Evolutionary conservation across 228 moss, liverwort and hornwort species (phyloP), one percentile per base, ranked within the genome.

Genomic region (Sphagnum magellanicum): DNA sequence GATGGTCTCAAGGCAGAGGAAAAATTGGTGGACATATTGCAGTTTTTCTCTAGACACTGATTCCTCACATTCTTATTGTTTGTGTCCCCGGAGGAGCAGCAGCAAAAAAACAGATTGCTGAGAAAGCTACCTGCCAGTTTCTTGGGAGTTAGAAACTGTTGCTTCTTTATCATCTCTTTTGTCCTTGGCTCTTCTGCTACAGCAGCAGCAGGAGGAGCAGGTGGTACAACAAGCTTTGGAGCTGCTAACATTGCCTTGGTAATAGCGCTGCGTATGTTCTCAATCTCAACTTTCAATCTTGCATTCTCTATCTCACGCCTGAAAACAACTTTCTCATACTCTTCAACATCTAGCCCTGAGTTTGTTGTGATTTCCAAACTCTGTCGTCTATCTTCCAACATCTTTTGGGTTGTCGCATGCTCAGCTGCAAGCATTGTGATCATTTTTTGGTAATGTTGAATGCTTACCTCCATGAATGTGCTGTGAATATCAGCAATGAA

Each of bases 401-500:
- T 67, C 65, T 49, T 70, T 64, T 83, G 77, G 49, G 70, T 77
- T 17, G 48, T 70, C 12, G 48, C 70, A 48, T 52, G 61, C 7
- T 70, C 53, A 57, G 70, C 65, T 65, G 70, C 74, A 60, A 73
- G 65, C 49, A 66, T 63, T 52, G 60, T 11, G 17, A 72, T 72
- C 66, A 68, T 77, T 32, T 61, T 49, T 14, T 83, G 74, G 50
- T 70, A 71, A 50, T 75, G 72, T 16, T 15, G 15, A 58, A 70
- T 62, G 61, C 72, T 80, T 64, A 61, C 11, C 64, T 67, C 67
- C 6, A 68, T 63, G 16, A 77, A 70, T n/a, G 67, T 67, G 51
- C 77, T 83, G 0, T 72, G 66, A 60, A 53, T 52, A 55, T 79
- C 74, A 14, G 72, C 83, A 9, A 79, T 81, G 4, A 83, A 32